Conservation (phyloP, 768 basidiomycete genomes). For the Basidioascus undulatus region DNA sequence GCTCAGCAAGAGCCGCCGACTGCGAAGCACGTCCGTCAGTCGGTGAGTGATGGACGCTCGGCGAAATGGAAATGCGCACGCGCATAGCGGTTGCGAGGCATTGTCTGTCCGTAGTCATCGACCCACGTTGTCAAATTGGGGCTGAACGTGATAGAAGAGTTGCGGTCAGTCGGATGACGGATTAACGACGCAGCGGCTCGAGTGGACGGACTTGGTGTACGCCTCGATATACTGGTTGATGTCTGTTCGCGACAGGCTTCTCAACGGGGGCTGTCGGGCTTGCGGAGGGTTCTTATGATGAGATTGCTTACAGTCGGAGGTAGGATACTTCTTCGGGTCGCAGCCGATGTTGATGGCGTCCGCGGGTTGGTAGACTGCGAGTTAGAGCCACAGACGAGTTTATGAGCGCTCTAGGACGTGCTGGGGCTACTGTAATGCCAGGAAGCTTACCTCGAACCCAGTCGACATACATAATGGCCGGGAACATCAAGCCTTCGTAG, state of each 20-base stretch:
- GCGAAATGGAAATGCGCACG: too few relatives aligned
- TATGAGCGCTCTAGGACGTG: too few relatives aligned
- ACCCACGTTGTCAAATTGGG: conserved; percentile 29
- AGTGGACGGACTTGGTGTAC: conserved; percentile 36
- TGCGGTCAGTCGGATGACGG: neutral
- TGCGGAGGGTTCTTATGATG: conserved; percentile 10
- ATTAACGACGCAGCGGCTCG: conserved; percentile 4
- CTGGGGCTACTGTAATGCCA: too few relatives aligned
- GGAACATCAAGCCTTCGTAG: conserved; percentile 42
- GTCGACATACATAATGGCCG: conserved; percentile 53
- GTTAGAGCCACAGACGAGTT: too few relatives aligned
- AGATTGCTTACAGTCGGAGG: conserved; percentile 48
- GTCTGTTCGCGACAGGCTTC: neutral
- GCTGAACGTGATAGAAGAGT: neutral
- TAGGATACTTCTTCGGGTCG: conserved; percentile 54
- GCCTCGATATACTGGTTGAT: conserved; percentile 29
- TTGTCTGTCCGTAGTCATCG: conserved; percentile 36
- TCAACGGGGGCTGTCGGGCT: neutral
- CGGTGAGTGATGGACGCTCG: too few relatives aligned
- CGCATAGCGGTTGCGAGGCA: too few relatives aligned
- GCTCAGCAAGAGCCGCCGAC: too few relatives aligned
- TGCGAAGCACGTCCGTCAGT: too few relatives aligned
- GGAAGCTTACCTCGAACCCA: too few relatives aligned
- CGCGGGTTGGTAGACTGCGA: conserved; percentile 65
- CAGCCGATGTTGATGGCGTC: conserved; percentile 56